Evolutionary conservation across 1,284 basidiomycete genomes (phyloP), one percentile per base, ranked within the genome.

Genomic region (Cutaneotrichosporon sp.): DNA sequence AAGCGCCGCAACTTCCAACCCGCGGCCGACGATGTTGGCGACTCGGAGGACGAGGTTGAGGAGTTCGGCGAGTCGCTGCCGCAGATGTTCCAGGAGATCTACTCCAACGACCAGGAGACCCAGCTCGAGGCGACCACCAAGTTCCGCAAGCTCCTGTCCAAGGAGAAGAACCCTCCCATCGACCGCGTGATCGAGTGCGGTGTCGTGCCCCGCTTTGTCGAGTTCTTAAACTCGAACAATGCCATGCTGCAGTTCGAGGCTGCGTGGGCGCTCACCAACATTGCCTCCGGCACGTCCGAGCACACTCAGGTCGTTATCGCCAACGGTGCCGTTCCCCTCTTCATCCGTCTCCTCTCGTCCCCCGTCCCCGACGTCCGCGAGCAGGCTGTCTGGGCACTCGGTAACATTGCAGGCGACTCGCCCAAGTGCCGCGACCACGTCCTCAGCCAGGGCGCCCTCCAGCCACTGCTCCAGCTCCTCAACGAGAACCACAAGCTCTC

Each of bases 161-260:
- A 99, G 80, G 94, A 99, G 80, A 94, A 93, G 81, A 99, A 97
- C 75, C 94, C 94, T 33, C 94, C 94, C n/a, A 99, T 99, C 74
- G 96, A 98, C 76, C 86, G 86, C 70, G 96, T 99, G 64, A 98
- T 99, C 74, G 90, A 92, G 67, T 96, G 92, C 75, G 89, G 90
- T 57, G 94, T 99, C 49, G 91, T 99, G 32, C 88, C 91, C 55
- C 89, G 94, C 57, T 98, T 99, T 66, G 96, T 98, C 55, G 86
- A 97, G 75, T 98, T 97, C 77, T 79, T 99, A 62, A 81, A 83
- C 63, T 85, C 80, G 61, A 84, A 85, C 52, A 88, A 94, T 75
- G 86, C 90, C 47, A 94, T 97, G 90, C 85, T 98, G 64, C 67
- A 97, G 90, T 98, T 98, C 68, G 94, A 98, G 77, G 94, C 96